These are phyloP conservation scores for Rhazya stricta DNA, from an alignment of 257 asterid genomes.

Conservation along the genomic window DNA sequence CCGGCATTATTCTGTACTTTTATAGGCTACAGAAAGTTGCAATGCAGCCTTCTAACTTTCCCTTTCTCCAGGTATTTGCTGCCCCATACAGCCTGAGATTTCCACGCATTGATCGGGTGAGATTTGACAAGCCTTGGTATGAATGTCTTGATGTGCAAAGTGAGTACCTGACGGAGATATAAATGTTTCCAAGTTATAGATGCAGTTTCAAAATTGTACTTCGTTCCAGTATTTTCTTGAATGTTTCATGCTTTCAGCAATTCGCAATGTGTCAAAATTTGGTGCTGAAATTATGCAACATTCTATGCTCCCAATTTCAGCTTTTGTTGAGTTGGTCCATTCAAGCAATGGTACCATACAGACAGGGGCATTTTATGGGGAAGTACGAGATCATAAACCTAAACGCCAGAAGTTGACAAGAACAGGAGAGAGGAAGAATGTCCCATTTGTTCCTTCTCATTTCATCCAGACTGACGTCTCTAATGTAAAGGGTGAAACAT, in stretches of 20 bases:
- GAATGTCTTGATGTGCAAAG: constrained; percentile 95
- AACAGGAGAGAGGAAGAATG: constrained; percentile 57
- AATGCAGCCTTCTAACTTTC: constrained; percentile 4
- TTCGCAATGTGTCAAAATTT: neutral
- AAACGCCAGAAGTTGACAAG: constrained; percentile 42
- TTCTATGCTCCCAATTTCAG: constrained; percentile 37
- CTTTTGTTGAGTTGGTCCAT: constrained; percentile 86
- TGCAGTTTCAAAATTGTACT: constrained; percentile 12
- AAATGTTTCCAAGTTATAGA: constrained; percentile 18
- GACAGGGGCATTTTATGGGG: constrained; percentile 35
- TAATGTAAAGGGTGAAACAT: constrained; percentile 70
- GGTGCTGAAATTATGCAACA: neutral
- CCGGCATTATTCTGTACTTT: neutral
- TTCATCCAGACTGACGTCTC: constrained; percentile 85
- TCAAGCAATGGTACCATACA: constrained; percentile 91
- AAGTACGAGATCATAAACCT: constrained; percentile 46
- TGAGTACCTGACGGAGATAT: constrained; percentile 35
- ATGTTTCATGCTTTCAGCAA: neutral
- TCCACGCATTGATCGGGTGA: constrained; percentile 92
- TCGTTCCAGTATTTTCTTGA: neutral
- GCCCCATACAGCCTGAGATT: constrained; percentile 97
- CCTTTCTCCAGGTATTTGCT: constrained; percentile 73
- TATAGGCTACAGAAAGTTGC: neutral
- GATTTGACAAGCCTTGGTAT: constrained; percentile 97
- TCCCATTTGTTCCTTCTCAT: constrained; percentile 80